A percentile compares a stretch with the other conserved stretches of the same genome.
Conservation (phyloP, 73 alveolate genomes). For the Tetrahymena borealis region DNA sequence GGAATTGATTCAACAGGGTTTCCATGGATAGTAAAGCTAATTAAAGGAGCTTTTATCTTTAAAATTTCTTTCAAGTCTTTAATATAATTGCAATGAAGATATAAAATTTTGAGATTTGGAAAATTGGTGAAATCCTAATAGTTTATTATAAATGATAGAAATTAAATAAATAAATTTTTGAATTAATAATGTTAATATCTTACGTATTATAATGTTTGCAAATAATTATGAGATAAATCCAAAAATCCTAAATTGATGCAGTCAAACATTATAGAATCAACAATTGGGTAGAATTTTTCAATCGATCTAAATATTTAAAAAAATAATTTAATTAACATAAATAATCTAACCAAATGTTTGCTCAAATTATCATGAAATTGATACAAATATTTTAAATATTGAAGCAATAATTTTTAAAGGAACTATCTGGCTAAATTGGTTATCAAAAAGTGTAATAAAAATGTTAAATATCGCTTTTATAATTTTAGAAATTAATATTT, state of each 20-base stretch:
- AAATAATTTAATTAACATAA: not conserved
- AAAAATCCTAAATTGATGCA: not conserved
- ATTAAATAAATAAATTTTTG: not conserved
- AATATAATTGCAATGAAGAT: slow-evolving; percentile 23
- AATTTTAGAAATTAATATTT: too few species aligned
- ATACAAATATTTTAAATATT: too few species aligned
- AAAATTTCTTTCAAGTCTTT: slow-evolving; percentile 27
- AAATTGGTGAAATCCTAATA: slow-evolving; percentile 21
- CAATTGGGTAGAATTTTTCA: not conserved
- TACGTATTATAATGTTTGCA: not conserved
- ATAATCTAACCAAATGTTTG: too few species aligned
- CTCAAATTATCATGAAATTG: too few species aligned
- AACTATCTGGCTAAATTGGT: too few species aligned
- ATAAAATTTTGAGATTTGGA: slow-evolving; percentile 19
- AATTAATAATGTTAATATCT: not conserved
- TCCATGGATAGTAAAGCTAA: slow-evolving; percentile 33
- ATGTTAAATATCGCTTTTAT: too few species aligned
- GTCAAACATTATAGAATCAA: not conserved
- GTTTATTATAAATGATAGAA: too few species aligned
- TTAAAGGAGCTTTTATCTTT: slow-evolving; percentile 1
- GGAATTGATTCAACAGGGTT: slow-evolving; percentile 42
- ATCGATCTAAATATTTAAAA: not conserved
- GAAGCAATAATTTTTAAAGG: too few species aligned
- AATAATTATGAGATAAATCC: not conserved
- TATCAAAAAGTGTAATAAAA: not conserved